Evolutionary conservation across 2,329 filamentous ascomycete genomes (phyloP), one percentile per base, ranked within the genome.

Genomic region (Colletotrichum gloeosporioides): DNA sequence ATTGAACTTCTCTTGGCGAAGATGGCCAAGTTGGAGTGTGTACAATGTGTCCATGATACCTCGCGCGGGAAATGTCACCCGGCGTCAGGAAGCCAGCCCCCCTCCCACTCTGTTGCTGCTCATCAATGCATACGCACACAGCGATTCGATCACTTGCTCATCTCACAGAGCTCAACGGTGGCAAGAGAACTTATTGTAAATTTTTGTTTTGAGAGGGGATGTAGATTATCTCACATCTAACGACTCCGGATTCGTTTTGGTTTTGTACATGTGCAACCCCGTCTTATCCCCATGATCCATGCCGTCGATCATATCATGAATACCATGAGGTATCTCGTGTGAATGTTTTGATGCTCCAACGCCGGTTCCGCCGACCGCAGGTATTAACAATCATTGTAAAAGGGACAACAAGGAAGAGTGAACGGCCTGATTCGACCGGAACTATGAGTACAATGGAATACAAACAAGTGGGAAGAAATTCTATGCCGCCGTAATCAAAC

Each of bases 401-500:
- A 86, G 82, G 82, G 80, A 82, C 82, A 77, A 78, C 76, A 77
- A 76, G 71, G 68, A 81, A 83, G 79, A 79, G 78, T 81, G 79
- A 82, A 80, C 80, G 83, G 79, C 53, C 70, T 49, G 25, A 64
- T 65, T 39, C 72, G 73, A 74, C 83, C 83, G 84, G 82, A 80
- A 80, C 83, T 90, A 89, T 88, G 86, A 88, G 86, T 90, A 91
- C 89, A 91, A 68, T 67, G 83, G 80, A 84, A 83, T 86, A 87
- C 87, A 88, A 85, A 81, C 77, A 79, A 36, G n/a, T 64, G 81
- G 81, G 80, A 82, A 80, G 81, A 80, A 82, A 78, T 78, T 82
- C 80, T 83, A 83, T 83, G 81, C 82, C 36, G 65, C 79, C 81
- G 81, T 81, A 83, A 81, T 82, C 80, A 78, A 79, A 83, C 82